Evolutionary conservation across 768 basidiomycete genomes (phyloP), one percentile per base, ranked within the genome.

Genomic region (Suillus luteus): DNA sequence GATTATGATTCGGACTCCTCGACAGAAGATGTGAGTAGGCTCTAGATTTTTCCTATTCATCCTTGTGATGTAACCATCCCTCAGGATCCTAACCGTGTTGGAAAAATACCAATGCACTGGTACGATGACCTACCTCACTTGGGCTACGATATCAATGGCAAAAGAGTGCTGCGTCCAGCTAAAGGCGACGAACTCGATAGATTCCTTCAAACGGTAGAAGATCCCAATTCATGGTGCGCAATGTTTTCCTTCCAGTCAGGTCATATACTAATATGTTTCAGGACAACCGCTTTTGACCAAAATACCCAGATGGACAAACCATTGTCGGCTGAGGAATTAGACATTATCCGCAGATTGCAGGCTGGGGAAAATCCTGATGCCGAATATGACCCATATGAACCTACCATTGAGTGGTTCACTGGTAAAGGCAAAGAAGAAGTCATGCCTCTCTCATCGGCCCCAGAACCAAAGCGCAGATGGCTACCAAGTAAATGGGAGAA

Each of bases 401-500:
- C 93, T 22, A 97, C 88, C 54, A 86, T 90, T 2, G 96, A 98
- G 74, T 99, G 95, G 94, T 99, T 98, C 76, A 96, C 96, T 12
- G 94, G 93, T 3, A 91, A 94, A 76, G 95, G 95, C 14, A 95
- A 94, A 72, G 93, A 97, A 72, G 93, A 96, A 78, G 78, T 90
- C 24, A 98, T 95, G 95, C 97, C 97, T 27, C 76, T 99, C 15
- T 92, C 90, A 12, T 87, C 88, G 37, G 91, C 92, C 33, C 93
- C 95, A 2, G 95, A 99, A 74, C 97, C 97, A 22, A 99, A 99
- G 78, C 86, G 94, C 61, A 86, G 97, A 55, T 99, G 96, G 89
- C 85, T 98, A 14, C 94, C 96, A 15, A 96, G 94, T 78, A 99
- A 96, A 81, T 99, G 97, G 97, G 97, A 99, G 79, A 98, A 97